Conservation (phyloP, 805 yeast genomes). For the Dipodascopsis tothii region DNA sequence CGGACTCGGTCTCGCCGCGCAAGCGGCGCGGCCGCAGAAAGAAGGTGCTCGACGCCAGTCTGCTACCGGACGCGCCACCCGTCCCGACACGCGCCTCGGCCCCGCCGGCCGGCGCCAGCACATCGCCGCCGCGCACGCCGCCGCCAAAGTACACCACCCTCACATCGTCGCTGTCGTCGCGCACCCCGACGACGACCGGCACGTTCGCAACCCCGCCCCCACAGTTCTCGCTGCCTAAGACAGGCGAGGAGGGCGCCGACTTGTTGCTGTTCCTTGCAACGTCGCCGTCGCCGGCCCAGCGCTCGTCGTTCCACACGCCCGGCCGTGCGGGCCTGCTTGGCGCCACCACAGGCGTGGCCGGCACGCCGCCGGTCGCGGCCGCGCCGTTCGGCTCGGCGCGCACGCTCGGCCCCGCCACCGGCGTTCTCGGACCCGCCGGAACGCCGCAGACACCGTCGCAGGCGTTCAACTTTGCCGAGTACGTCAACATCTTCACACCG, state of each 20-base stretch:
- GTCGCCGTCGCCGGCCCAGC: conserved; percentile 61
- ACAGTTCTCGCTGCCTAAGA: conserved; percentile 1
- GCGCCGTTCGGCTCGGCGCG: conserved; percentile 1
- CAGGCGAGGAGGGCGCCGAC: conserved; percentile 66
- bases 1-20: neutral
- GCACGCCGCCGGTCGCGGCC: conserved; percentile 30
- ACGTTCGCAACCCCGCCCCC: neutral
- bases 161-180: neutral
- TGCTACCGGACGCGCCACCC: too few species aligned
- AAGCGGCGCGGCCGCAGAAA: neutral
- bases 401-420: conserved; percentile 6
- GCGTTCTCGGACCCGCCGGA: conserved; percentile 26
- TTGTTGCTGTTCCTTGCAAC: conserved; percentile 73
- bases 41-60: neutral
- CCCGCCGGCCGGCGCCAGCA: neutral
- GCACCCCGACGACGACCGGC: neutral
- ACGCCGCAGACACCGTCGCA: conserved; percentile 35
- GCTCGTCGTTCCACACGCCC: conserved; percentile 12
- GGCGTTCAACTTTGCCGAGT: conserved; percentile 70
- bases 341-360: conserved; percentile 4
- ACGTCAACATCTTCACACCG: conserved; percentile 48
- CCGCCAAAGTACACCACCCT: conserved; percentile 8
- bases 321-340: conserved; percentile 11
- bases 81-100: too few species aligned
- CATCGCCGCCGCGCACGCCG: conserved; percentile 20